Evolutionary conservation across 139 green algal species (phyloP).

Genomic region (Chlorella sp.): DNA sequence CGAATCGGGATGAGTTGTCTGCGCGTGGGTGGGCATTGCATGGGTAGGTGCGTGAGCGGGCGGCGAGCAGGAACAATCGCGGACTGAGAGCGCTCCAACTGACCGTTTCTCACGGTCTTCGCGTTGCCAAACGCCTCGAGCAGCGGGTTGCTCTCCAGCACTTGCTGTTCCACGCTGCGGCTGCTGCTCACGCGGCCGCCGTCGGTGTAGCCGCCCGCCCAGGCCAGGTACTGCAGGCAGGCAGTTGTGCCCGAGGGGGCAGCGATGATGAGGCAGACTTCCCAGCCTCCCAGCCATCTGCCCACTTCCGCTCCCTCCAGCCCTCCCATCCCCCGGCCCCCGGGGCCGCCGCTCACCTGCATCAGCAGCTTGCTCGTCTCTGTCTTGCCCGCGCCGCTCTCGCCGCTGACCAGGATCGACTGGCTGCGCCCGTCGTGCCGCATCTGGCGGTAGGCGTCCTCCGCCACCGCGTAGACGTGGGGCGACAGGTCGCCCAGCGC

Average conservation of each 20-base stretch:
- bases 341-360: no score
- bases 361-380: constrained; percentile 99
- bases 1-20: constrained; percentile 98
- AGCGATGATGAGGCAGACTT: no score
- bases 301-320: no score
- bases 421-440: constrained; percentile 74
- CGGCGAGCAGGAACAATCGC: no score
- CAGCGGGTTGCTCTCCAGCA: constrained; percentile 97
- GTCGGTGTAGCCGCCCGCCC: constrained; percentile 76
- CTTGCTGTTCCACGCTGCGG: constrained; percentile 80
- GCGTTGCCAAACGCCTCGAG: constrained; percentile 99
- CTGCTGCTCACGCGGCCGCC: constrained; percentile 32
- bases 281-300: no score
- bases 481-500: constrained; percentile 90
- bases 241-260: no score
- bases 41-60: no score
- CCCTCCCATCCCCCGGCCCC: no score
- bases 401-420: constrained; percentile 92
- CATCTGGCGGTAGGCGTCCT: constrained; percentile 88
- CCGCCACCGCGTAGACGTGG: constrained; percentile 92
- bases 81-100: no score
- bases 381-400: constrained; percentile 98
- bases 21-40: no score
- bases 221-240: constrained; percentile 90
- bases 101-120: constrained; percentile 97